These are phyloP conservation scores for Wickerhamiella lipophila DNA, from an alignment of 805 yeast species.

Conservation along the genomic window DNA sequence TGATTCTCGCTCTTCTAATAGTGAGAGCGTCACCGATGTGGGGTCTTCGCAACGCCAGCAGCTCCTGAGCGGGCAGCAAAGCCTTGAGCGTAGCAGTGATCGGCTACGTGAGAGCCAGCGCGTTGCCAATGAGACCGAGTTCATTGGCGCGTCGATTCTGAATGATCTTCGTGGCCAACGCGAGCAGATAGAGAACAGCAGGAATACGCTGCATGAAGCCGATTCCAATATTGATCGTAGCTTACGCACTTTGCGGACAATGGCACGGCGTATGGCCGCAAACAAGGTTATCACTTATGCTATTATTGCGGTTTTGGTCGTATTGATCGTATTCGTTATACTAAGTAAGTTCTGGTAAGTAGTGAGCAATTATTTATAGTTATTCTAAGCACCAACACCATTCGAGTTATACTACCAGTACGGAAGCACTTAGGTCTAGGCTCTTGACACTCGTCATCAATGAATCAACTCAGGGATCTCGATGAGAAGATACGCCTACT, in stretches of 20 bases:
- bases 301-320: constrained; percentile 72
- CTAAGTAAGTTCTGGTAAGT: constrained; percentile 62
- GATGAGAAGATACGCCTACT: background rate
- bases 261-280: constrained; percentile 87
- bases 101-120: constrained; percentile 79
- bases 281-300: constrained; percentile 83
- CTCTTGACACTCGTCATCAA: background rate
- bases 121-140: constrained; percentile 84
- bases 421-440: background rate
- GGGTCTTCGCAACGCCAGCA: constrained; percentile 66
- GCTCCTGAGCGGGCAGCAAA: constrained; percentile 60
- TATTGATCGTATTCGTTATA: constrained; percentile 69
- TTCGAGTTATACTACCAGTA: background rate
- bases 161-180: constrained; percentile 83
- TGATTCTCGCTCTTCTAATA: constrained; percentile 33
- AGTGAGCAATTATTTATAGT: background rate
- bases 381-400: too few relatives aligned
- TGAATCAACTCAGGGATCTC: background rate
- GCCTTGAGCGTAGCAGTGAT: constrained; percentile 71
- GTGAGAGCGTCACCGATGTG: constrained; percentile 28
- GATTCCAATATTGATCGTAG: constrained; percentile 87
- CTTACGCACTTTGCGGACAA: constrained; percentile 69
- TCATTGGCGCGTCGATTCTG: constrained; percentile 79
- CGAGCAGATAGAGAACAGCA: constrained; percentile 76
- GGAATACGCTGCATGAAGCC: constrained; percentile 78